Evolutionary conservation across 2,329 filamentous ascomycete genomes (phyloP), one percentile per base, ranked within the genome.

Genomic region (Sporothrix mexicana): DNA sequence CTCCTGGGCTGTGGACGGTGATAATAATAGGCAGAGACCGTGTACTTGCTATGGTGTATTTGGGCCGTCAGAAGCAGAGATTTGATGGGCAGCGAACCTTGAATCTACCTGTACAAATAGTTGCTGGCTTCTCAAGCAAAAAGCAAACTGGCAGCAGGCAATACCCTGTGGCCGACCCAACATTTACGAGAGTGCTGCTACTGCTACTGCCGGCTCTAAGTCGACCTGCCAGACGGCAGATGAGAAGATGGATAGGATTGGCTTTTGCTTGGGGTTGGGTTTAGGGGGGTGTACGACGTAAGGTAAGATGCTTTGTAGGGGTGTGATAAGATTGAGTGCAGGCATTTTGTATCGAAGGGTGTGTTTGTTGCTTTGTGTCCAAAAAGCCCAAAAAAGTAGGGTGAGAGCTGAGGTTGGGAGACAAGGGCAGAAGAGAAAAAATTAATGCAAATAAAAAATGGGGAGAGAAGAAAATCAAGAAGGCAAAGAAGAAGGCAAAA

Each of bases 181-280:
- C 20, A 25, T 45, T 47, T 47, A 47, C 61, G 61, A 66, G 61
- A 41, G 15, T 66, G 47, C 47, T 51, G 13, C 47, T 41, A 53
- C 47, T 53, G 23, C 30, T 53, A 69, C 59, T 55, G 49, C 47
- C 68, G 49, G 53, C 57, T 71, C 23, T 71, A n/a, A 45, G 41
- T 69, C 47, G 47, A 71, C 53, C 62, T 57, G 43, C 61, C 69
- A 25, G 51, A 49, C 64, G 72, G 69, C 72, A 72, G 72, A 66
- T 72, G 62, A 45, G 9, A n/a, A 12, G 64, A 51, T 41, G 45
- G 15, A 51, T 10, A 53, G 41, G 41, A n/a, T 45, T 51, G 41
- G 41, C 23, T 45, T 51, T 51, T 10, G 20, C 20, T 43, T 41
- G 53, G 43, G 20, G 36, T 53, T 53, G 66, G 66, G 8, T 36